Percentiles rank a stretch among this genome's conserved stretches.
phyloP scores from a whole-genome alignment of 2,329 filamentous ascomycete genomes.

The Phoma sp. region DNA sequence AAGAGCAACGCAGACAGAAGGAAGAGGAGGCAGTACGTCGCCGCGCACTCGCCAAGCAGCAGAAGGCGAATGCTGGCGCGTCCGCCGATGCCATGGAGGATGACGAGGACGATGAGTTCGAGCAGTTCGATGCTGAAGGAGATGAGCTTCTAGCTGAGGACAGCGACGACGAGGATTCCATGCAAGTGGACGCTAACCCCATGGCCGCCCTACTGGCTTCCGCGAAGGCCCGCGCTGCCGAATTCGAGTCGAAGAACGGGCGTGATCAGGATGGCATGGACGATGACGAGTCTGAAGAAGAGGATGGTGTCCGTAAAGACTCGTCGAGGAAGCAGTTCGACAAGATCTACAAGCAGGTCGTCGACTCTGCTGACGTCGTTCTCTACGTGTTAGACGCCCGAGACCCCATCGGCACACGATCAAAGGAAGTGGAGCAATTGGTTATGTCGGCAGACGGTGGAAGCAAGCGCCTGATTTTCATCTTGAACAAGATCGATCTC shows the following conservation, averaged over 20 bases:
- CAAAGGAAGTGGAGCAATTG: conserved; percentile 86
- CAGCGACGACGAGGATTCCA: conserved; percentile 62
- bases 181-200: conserved; percentile 75
- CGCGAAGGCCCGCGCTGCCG: conserved; percentile 75
- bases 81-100: conserved; percentile 45
- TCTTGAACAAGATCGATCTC: conserved; percentile 95
- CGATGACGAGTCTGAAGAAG: conserved; percentile 59
- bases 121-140: conserved; percentile 56
- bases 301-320: conserved; percentile 55
- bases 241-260: conserved; percentile 71
- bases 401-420: conserved; percentile 88
- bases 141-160: conserved; percentile 57
- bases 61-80: conserved; percentile 46
- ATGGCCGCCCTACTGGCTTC: conserved; percentile 92
- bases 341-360: conserved; percentile 93
- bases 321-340: conserved; percentile 86
- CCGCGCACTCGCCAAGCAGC: conserved; percentile 69
- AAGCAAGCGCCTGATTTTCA: conserved; percentile 85
- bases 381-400: conserved; percentile 93
- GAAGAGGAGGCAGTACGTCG: conserved; percentile 73
- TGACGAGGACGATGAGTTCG: conserved; percentile 41
- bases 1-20: conserved; percentile 82
- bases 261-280: conserved; percentile 64
- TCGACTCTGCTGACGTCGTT: conserved; percentile 86
- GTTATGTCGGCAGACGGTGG: conserved; percentile 86